Evolutionary conservation across 2,329 filamentous ascomycete genomes (phyloP).

Genomic region (Proliferodiscus dingleyae): DNA sequence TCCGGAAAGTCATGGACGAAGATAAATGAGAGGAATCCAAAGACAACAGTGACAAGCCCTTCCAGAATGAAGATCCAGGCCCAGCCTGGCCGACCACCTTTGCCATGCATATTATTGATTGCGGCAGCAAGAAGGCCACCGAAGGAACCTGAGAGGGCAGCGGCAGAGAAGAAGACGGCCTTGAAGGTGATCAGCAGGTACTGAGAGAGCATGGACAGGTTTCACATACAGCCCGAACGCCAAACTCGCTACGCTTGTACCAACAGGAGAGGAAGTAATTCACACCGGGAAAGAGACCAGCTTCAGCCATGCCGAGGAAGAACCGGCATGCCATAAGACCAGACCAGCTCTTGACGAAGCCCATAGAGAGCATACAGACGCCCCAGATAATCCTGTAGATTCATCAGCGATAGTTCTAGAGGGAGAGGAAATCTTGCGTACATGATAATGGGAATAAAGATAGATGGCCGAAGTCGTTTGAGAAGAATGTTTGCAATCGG

Average conservation of each 20-base stretch:
- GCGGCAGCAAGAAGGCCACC: constrained; percentile 40
- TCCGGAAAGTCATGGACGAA: constrained; percentile 22
- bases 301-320: constrained; percentile 49
- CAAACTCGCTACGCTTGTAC: constrained; percentile 63
- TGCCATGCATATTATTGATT: constrained; percentile 41
- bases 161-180: constrained; percentile 54
- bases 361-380: constrained; percentile 21
- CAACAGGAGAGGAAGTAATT: constrained; percentile 52
- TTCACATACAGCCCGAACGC: constrained; percentile 40
- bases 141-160: constrained; percentile 47
- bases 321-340: constrained; percentile 62
- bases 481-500: constrained; percentile 68
- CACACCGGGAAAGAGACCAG: constrained; percentile 63
- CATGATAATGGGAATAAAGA: constrained; percentile 80
- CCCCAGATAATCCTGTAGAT: constrained; percentile 38
- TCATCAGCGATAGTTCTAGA: neutral
- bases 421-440: constrained; percentile 27
- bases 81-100: constrained; percentile 40
- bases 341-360: constrained; percentile 46
- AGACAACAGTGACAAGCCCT: constrained; percentile 40
- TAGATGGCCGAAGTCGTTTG: constrained; percentile 60
- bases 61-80: constrained; percentile 50
- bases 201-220: constrained; percentile 40
- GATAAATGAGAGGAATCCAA: constrained; percentile 27
- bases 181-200: constrained; percentile 48